These are phyloP conservation scores for Hemisphaericaspora xylanilytica DNA, from an alignment of 1,139 yeast genomes.

Conservation along the genomic window DNA sequence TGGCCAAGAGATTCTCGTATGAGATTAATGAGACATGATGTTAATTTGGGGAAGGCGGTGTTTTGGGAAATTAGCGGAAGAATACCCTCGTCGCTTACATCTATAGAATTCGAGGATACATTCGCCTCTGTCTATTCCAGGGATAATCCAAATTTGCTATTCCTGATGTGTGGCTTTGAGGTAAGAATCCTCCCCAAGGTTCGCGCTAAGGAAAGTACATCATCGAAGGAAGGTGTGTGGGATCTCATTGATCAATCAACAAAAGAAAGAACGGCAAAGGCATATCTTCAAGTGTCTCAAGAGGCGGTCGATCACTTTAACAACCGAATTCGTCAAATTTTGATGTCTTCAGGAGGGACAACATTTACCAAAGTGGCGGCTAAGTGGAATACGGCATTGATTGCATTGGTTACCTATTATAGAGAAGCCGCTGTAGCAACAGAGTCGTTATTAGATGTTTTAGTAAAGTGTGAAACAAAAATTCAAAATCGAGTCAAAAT, in stretches of 20 bases:
- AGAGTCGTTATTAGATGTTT: conserved; percentile 68
- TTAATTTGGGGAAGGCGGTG: conserved; percentile 85
- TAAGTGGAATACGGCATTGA: conserved; percentile 93
- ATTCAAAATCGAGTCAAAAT: conserved; percentile 92
- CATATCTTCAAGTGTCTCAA: conserved; percentile 78
- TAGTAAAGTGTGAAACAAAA: conserved; percentile 90
- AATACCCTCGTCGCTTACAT: conserved; percentile 70
- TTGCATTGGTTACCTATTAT: conserved; percentile 82
- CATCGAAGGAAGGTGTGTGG: conserved; percentile 84
- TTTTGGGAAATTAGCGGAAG: conserved; percentile 88
- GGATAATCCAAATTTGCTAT: conserved; percentile 84
- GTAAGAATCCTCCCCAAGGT: conserved; percentile 79
- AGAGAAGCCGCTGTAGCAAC: conserved; percentile 93
- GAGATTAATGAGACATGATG: conserved; percentile 90
- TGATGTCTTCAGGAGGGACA: conserved; percentile 95
- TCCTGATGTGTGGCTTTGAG: conserved; percentile 95
- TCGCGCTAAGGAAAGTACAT: conserved; percentile 48
- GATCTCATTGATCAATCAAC: conserved; percentile 69
- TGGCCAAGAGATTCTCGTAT: conserved; percentile 95
- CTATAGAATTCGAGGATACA: conserved; percentile 78
- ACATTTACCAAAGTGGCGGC: conserved; percentile 94
- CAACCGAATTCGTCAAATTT: conserved; percentile 80
- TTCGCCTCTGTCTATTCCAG: conserved; percentile 85
- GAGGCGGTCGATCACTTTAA: conserved; percentile 78
- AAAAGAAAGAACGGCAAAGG: conserved; percentile 87